These are phyloP conservation scores for Podaxis pistillaris DNA, from an alignment of 768 basidiomycete species.

Conservation along the genomic window DNA sequence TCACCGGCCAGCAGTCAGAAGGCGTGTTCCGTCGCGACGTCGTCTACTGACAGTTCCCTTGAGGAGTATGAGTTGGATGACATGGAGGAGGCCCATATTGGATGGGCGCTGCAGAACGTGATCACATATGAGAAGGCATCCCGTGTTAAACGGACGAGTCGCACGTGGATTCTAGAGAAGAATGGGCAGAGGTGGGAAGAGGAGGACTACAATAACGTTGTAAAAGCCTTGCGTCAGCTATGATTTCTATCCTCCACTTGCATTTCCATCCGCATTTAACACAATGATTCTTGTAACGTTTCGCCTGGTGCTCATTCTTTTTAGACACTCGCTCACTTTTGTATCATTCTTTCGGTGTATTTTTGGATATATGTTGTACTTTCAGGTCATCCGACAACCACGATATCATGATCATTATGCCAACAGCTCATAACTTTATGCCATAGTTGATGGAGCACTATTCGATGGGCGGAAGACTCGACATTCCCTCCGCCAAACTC, in stretches of 20 bases:
- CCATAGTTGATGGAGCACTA: not conserved
- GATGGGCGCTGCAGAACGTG: conserved; percentile 10
- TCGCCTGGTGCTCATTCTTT: not conserved
- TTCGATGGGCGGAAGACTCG: conserved; percentile 13
- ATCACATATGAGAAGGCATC: conserved; percentile 8
- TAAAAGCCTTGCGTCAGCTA: conserved; percentile 10
- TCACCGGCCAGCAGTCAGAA: not conserved
- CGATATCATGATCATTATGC: not conserved
- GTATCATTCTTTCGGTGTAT: not conserved
- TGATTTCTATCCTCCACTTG: not conserved
- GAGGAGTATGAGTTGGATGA: conserved; percentile 11
- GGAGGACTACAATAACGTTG: conserved; percentile 7
- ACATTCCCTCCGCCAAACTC: conserved; percentile 68
- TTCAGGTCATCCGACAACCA: not conserved
- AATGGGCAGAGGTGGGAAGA: conserved; percentile 14
- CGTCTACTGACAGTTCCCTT: not conserved
- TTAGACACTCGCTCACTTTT: not conserved
- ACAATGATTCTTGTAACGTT: not conserved
- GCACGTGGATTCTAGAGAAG: conserved; percentile 14
- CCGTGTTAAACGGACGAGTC: conserved; percentile 10
- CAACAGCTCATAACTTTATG: not conserved
- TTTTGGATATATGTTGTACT: not conserved
- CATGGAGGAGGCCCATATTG: conserved; percentile 9
- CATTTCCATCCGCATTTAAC: not conserved
- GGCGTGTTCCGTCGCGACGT: not conserved